Evolutionary conservation across 2,329 filamentous ascomycete species (phyloP), one percentile per base, ranked within the genome.

Genomic region (Diaporthe australafricana): DNA sequence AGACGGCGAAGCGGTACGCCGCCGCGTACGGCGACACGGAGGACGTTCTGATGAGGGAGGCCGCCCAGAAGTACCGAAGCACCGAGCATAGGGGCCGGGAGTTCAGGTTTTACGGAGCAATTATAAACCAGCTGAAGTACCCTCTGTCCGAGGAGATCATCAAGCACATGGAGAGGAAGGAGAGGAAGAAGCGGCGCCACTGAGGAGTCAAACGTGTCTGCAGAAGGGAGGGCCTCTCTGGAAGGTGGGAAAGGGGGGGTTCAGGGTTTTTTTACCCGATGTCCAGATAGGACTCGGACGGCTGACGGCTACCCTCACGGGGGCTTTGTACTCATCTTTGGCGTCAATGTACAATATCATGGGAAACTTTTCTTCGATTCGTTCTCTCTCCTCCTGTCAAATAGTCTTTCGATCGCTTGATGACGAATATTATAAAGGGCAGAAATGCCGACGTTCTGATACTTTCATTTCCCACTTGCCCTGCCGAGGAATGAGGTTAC

Each of bases 71-170:
- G 60, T 65, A 65, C 60, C 60, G 60, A 35, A 65, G 60, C 60
- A 65, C 60, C 60, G 60, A 50, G 60, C 60, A 65, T 65, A 65
- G 47, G 60, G 60, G 60, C 60, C 45, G 60, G 60, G 60, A 65
- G 45, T 65, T 65, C 60, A 50, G 60, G 45, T 65, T 65, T 50
- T 65, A 65, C 60, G 60, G 60, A 65, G 60, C 60, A 65, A 65
- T 65, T 45, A 65, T 65, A 48, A 65, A 65, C 32, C 60, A 65
- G 30, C 60, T 65, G 60, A 65, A 65, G 45, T 65, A 65, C 45
- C 60, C 60, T 65, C 60, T 65, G 45, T 65, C 60, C 22, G 30
- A 50, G 48, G 60, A 65, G 30, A 65, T 65, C 30, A 65, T 65
- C n/a, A 65, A 50, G 14, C 60, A 65, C 60, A 65, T 65, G 60